phyloP scores from a whole-genome alignment of 2,329 filamentous ascomycete genomes.

The Graphilbum ipis-grandicollis region DNA sequence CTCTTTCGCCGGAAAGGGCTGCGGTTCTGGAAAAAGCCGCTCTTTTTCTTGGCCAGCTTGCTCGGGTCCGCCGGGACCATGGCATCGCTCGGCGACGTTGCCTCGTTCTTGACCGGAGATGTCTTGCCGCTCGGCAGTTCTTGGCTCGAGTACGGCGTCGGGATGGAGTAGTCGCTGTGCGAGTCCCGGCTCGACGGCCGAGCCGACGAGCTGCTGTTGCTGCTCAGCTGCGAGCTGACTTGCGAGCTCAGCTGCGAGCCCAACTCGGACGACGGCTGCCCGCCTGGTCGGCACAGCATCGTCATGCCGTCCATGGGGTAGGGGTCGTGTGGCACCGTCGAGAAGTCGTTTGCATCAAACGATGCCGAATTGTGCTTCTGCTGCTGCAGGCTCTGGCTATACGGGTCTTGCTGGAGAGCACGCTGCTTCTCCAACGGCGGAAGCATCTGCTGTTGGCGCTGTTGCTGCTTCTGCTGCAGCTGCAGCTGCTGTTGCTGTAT shows the following conservation, averaged over 20 bases:
- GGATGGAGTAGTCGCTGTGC: conserved; percentile 81
- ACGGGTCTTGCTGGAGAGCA: conserved; percentile 2
- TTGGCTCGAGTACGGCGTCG: conserved; percentile 74
- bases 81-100: conserved; percentile 10
- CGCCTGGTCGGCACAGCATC: conserved; percentile 64
- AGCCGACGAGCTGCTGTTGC: conserved; percentile 33
- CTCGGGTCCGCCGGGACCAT: conserved; percentile 41
- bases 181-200: conserved; percentile 75
- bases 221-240: conserved; percentile 32
- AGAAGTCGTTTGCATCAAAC: conserved; percentile 41
- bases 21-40: conserved; percentile 83
- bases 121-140: conserved; percentile 58
- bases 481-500: conserved; percentile 4
- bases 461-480: neutral
- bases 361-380: conserved; percentile 10
- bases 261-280: conserved; percentile 18
- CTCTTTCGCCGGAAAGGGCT: conserved; percentile 89
- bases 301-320: conserved; percentile 96
- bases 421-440: no score
- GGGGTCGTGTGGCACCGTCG: conserved; percentile 71
- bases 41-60: conserved; percentile 51
- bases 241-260: conserved; percentile 14
- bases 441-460: neutral
- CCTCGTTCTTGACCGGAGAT: conserved; percentile 50
- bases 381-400: conserved; percentile 12